These are phyloP conservation scores for Podospora pseudopauciseta DNA, from an alignment of 495 filamentous ascomycete genomes.

Conservation along the genomic window DNA sequence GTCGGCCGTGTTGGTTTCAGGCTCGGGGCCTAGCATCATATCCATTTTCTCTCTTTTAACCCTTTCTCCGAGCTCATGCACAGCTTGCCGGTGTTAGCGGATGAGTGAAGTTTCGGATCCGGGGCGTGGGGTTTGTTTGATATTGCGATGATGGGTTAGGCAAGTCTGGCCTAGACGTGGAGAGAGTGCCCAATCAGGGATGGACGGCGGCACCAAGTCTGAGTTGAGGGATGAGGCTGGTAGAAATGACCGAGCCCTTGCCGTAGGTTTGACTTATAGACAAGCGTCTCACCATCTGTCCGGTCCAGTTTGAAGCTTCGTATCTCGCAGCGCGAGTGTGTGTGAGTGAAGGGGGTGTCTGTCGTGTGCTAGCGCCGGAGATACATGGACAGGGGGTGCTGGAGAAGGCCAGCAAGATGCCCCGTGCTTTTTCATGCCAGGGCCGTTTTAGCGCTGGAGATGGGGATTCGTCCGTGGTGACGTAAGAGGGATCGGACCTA, in stretches of 20 bases:
- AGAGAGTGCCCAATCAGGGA: not conserved
- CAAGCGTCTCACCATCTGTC: not conserved
- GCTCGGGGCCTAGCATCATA: not conserved
- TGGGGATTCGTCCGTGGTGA: not conserved
- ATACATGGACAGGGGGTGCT: not conserved
- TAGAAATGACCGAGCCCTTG: not conserved
- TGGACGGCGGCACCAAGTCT: not conserved
- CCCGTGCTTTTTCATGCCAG: slow-evolving; percentile 9
- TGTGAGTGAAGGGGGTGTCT: not conserved
- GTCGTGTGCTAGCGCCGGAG: not conserved
- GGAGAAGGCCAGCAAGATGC: not conserved
- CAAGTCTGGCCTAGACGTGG: not conserved
- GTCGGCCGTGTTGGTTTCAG: not conserved
- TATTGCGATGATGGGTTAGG: not conserved
- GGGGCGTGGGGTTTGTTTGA: not conserved
- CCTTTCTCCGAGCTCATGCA: not conserved
- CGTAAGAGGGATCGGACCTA: not conserved
- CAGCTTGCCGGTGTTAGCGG: not conserved
- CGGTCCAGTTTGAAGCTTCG: not conserved
- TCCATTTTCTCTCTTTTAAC: not conserved
- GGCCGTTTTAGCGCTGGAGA: not conserved
- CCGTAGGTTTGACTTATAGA: not conserved
- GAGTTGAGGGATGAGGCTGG: not conserved
- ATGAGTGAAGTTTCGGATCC: not conserved
- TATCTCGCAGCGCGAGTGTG: not conserved